phyloP scores from a whole-genome alignment of 306 rosid genomes.

The Castanopsis chinensis region DNA sequence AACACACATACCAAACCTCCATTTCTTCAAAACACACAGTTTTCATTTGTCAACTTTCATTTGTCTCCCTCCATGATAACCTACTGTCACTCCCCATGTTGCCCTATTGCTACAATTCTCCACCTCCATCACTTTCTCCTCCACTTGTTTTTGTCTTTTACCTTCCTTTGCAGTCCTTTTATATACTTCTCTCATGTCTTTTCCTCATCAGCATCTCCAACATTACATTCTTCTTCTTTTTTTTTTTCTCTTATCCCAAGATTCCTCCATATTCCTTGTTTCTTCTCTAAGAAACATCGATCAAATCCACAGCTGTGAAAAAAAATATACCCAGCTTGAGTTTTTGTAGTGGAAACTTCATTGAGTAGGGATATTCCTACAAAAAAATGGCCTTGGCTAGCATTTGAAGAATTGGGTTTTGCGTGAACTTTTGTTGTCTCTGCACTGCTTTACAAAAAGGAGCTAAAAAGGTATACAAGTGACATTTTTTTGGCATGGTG shows the following conservation, averaged over 20 bases:
- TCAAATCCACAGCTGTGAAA: neutral
- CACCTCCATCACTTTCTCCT: constrained; percentile 8
- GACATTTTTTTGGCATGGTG: neutral
- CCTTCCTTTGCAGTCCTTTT: constrained; percentile 13
- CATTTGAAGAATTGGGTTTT: constrained; percentile 1
- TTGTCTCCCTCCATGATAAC: constrained; percentile 21
- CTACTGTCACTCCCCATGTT: constrained; percentile 26
- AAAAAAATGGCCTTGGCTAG: neutral
- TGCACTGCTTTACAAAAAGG: neutral
- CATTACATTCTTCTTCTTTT: constrained; percentile 21
- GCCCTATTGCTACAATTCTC: constrained; percentile 40
- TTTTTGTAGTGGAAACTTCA: neutral
- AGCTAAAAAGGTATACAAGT: constrained; percentile 8
- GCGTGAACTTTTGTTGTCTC: neutral
- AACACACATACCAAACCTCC: neutral
- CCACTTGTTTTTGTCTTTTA: constrained; percentile 21
- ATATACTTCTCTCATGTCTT: constrained; percentile 26
- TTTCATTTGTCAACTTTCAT: constrained; percentile 40
- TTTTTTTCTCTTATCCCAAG: neutral
- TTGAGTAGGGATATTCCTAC: constrained; percentile 22
- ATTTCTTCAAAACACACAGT: neutral
- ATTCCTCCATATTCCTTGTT: constrained; percentile 22
- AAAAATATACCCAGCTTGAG: neutral
- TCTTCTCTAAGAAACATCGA: neutral
- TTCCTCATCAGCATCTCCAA: constrained; percentile 37